Evolutionary conservation across 1,139 yeast genomes (phyloP), one percentile per base, ranked within the genome.

Genomic region (Pichia terricola): DNA sequence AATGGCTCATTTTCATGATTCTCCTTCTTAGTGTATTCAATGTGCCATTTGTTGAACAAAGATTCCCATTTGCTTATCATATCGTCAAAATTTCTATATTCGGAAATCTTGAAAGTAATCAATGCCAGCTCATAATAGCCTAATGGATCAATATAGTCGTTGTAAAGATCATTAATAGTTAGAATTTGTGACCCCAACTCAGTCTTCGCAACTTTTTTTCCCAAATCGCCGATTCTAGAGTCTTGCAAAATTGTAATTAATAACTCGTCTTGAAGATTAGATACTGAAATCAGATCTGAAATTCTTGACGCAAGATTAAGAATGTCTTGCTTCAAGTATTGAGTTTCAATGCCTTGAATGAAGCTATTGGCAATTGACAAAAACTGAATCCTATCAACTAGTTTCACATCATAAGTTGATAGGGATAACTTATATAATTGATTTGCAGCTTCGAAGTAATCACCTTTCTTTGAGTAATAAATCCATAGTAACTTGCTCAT

Each of bases 351-450:
- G 61, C 95, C 82, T 57, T 85, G 85, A 60, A 96, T 85, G 67
- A 86, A 89, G 3, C 96, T 96, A 60, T 83, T 84, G 1, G 96
- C 97, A 53, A 97, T 75, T 1, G 96, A 85, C 48, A 91, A 70
- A 58, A 77, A 88, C 61, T 89, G 96, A 41, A 91, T 81, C 61
- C 98, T 75, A 55, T 83, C 82, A 36, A 75, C 72, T 50, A 91
- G 70, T 36, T 73, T 66, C 45, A 91, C 69, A 11, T 74, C 73
- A 61, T 88, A 88, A 44, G 81, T 83, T 28, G 94, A 80, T 26
- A 78, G 69, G 0, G 96, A 82, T 50, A 91, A 67, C 7, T 78
- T 72, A 55, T 81, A 83, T 11, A 94, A 70, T 33, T 87, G 85
- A 52, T 77, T 77, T 0, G 97, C 96, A 22, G 97, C 95, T 39